Evolutionary conservation across 2,329 filamentous ascomycete genomes (phyloP).

Genomic region (Aspergillus hiratsukae): DNA sequence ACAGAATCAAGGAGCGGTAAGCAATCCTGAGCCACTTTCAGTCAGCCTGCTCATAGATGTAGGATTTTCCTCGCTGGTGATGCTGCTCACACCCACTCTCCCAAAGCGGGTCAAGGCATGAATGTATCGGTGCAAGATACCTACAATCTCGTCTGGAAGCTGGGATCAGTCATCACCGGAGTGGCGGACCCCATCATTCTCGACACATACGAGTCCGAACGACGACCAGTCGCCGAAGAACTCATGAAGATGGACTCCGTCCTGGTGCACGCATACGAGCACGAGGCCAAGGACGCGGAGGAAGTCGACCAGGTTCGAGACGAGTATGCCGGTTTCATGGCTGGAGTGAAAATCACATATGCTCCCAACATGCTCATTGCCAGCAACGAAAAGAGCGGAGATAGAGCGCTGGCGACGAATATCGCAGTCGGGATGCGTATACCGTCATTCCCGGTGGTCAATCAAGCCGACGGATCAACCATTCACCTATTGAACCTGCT

Average conservation of each 20-base stretch:
- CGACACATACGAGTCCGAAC: conserved; percentile 47
- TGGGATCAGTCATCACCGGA: conserved; percentile 44
- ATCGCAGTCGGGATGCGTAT: conserved; percentile 15
- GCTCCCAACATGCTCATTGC: neutral
- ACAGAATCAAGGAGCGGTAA: too few species aligned
- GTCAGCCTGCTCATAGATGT: too few species aligned
- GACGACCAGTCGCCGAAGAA: conserved; percentile 40
- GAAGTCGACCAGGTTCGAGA: conserved; percentile 8
- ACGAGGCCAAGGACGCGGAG: neutral
- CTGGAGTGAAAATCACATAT: conserved; percentile 10
- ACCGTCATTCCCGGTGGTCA: conserved; percentile 4
- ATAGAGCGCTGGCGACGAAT: conserved; percentile 1
- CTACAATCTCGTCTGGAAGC: conserved; percentile 56
- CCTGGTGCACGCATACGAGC: conserved; percentile 9
- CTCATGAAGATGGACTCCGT: conserved; percentile 7
- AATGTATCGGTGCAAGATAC: conserved; percentile 49
- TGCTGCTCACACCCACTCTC: conserved; percentile 52
- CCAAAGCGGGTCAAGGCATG: conserved; percentile 60
- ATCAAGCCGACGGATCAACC: conserved; percentile 7
- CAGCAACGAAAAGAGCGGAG: neutral
- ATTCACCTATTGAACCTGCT: conserved; percentile 8
- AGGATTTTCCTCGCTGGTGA: conserved; percentile 2
- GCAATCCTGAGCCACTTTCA: too few species aligned
- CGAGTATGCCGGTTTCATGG: conserved; percentile 10
- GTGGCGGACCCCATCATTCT: conserved; percentile 37